Base-by-base conservation (phyloP, 1,139 yeast genomes). In the Kluyveromyces marxianus region DNA sequence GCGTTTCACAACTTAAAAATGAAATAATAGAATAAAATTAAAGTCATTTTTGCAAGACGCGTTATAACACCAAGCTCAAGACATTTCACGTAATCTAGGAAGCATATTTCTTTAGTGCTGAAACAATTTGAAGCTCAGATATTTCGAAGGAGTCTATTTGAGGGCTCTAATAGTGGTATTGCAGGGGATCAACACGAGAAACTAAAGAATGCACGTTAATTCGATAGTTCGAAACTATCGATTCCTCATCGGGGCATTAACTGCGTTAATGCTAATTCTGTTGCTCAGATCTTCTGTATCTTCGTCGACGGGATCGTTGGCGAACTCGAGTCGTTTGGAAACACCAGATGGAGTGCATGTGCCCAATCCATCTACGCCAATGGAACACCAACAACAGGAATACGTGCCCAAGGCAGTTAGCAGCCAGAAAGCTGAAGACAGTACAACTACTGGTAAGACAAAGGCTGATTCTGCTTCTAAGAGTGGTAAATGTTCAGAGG, bases 251-350 rank as follows among this genome's bases (percentile, higher is more conserved):
- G 60, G 59, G 47, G 66, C 66, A 1, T 52, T 61, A 36, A 58
- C 65, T 25, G 59, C 57, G 25, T 42, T 63, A 26, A 62, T 63
- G 67, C 48, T 64, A 44, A 51, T 64, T 36, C 48, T 62, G 41
- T 48, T 64, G 38, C 52, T 64, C 34, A 59, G 54, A 45, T 54
- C 64, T 10, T 63, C 67, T 3, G 47, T 50, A 10, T 46, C 47
- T 21, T 33, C 50, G 5, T 45, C 45, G 25, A 37, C 34, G 8
- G 41, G 39, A 8, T 37, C 54, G 3, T 48, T 29, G 34, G 28
- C 31, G 30, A 35, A 8, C 8, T 24, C 30, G 24, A 21, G 14
- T 25, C 29, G 29, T 25, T 57, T 57, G 21, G 48, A 48, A n/a
- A 48, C 44, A 21, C 58, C 60, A 27, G 44, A 52, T n/a, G 61